These are phyloP conservation scores for Sphaerobolus stellatus DNA, from an alignment of 1,284 basidiomycete genomes.

Conservation along the genomic window DNA sequence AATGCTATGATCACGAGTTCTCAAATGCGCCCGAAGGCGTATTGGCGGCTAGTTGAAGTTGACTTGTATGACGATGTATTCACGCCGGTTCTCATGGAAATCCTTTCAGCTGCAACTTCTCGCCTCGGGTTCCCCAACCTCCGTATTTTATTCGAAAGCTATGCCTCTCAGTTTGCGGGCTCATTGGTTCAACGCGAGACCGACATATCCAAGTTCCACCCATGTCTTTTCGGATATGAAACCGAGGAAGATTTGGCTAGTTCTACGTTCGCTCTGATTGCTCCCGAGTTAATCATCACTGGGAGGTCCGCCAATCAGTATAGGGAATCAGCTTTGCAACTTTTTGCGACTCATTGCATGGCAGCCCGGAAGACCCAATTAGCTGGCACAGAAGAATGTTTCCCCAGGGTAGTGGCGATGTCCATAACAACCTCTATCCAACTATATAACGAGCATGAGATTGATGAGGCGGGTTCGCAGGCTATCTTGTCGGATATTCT, in stretches of 20 bases:
- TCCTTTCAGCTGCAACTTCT: conserved; percentile 62
- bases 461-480: too few relatives aligned
- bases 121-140: conserved; percentile 69
- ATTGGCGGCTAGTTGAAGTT: conserved; percentile 85
- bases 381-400: conserved; percentile 63
- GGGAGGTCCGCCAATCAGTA: conserved; percentile 26
- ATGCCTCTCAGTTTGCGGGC: conserved; percentile 75
- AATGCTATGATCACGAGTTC: conserved; percentile 86
- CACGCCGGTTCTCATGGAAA: conserved; percentile 60
- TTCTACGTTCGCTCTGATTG: conserved; percentile 60
- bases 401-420: conserved; percentile 70
- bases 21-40: conserved; percentile 77
- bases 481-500: too few relatives aligned
- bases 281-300: conserved; percentile 53
- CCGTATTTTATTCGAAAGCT: conserved; percentile 73
- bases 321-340: conserved; percentile 41
- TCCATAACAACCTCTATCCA: too few relatives aligned
- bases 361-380: conserved; percentile 49
- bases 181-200: conserved; percentile 52
- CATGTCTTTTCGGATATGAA: conserved; percentile 68
- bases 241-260: conserved; percentile 60
- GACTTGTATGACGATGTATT: conserved; percentile 37
- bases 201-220: conserved; percentile 67
- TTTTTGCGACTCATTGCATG: conserved; percentile 65
- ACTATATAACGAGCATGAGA: too few relatives aligned